These are phyloP conservation scores for Entomortierella chlamydospora DNA, from an alignment of 192 early-diverging fungal species.

Conservation along the genomic window DNA sequence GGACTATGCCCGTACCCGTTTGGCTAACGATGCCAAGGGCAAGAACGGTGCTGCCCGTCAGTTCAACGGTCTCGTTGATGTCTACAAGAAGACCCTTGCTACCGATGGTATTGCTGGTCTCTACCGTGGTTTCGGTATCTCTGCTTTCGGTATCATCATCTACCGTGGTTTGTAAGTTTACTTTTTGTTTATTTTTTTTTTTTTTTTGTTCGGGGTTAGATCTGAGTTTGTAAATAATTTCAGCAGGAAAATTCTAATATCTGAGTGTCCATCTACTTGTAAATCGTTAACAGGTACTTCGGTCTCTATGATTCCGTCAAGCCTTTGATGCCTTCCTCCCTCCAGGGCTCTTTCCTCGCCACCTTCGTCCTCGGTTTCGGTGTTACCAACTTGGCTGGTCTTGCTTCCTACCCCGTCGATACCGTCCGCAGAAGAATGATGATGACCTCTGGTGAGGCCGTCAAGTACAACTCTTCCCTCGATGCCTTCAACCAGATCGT, in stretches of 20 bases:
- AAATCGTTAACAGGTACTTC: constrained; percentile 61
- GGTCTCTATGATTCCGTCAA: constrained; percentile 75
- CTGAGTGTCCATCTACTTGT: background rate
- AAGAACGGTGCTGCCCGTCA: constrained; percentile 89
- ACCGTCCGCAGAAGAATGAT: constrained; percentile 98
- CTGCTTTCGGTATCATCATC: constrained; percentile 54
- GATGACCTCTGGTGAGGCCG: constrained; percentile 91
- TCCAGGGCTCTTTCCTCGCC: constrained; percentile 52
- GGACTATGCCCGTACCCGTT: constrained; percentile 99
- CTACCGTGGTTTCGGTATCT: constrained; percentile 83
- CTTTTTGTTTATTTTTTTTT: background rate
- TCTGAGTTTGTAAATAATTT: background rate
- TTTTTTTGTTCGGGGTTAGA: background rate
- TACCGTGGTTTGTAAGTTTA: constrained; percentile 51
- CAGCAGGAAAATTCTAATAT: background rate
- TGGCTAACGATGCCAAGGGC: constrained; percentile 89
- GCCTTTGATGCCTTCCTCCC: constrained; percentile 47
- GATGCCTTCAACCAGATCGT: constrained; percentile 93
- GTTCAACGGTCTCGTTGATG: constrained; percentile 93
- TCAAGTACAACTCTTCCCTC: constrained; percentile 88
- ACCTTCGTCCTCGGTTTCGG: constrained; percentile 77
- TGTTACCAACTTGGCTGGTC: constrained; percentile 89
- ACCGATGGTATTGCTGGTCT: constrained; percentile 93
- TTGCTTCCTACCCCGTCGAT: constrained; percentile 97
- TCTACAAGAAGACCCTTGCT: constrained; percentile 86